Evolutionary conservation across 2,329 filamentous ascomycete species (phyloP).

Genomic region (Claviceps sorghi): DNA sequence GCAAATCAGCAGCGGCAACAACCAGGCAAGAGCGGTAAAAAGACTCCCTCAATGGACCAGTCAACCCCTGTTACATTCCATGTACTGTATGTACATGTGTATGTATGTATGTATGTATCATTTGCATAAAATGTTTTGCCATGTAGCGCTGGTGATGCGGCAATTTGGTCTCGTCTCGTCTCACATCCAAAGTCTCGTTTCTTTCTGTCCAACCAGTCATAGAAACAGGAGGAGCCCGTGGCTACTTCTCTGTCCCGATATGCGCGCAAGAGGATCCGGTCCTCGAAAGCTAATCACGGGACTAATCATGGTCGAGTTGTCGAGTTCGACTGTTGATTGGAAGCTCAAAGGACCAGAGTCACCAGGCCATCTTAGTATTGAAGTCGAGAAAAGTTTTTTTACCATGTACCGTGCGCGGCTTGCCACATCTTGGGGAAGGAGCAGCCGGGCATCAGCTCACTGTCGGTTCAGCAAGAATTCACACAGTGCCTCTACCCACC

Average conservation of each 20-base stretch:
- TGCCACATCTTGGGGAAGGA: neutral
- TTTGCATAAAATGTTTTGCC: constrained; percentile 2
- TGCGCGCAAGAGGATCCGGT: neutral
- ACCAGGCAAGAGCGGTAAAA: neutral
- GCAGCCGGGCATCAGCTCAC: neutral
- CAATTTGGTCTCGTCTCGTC: neutral
- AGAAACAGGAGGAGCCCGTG: too few species aligned
- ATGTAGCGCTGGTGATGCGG: constrained; percentile 3
- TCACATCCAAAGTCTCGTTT: neutral
- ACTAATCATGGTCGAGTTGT: neutral
- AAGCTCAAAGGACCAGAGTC: neutral
- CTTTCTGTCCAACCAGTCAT: neutral
- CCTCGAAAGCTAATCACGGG: neutral
- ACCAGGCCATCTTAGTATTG: neutral
- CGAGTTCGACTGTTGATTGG: neutral
- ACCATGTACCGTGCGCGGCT: neutral
- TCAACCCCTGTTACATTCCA: neutral
- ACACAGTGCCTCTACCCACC: neutral
- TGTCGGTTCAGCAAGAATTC: neutral
- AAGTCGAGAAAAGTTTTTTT: neutral
- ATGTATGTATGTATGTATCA: neutral
- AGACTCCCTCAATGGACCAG: neutral
- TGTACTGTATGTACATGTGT: neutral
- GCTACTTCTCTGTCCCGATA: neutral
- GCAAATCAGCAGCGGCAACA: neutral